phyloP scores from a whole-genome alignment of 23 red algal species.

The Cyanidium caldarium region DNA sequence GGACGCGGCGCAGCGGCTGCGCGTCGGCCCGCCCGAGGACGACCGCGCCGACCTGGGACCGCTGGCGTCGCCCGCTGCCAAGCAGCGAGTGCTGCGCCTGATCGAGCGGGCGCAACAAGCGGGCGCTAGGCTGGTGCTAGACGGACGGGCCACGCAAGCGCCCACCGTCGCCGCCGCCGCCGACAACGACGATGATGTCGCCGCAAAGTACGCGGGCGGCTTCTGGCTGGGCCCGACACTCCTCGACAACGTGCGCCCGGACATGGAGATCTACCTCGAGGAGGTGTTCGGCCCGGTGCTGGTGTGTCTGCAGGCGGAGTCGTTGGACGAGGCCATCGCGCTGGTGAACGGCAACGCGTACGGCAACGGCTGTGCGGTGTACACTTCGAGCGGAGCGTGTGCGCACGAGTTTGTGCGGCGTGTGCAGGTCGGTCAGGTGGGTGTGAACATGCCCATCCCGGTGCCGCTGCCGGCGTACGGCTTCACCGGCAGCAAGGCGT shows the following conservation, averaged over 20 bases:
- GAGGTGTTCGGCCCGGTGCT: constrained; percentile 33
- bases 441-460: constrained; percentile 27
- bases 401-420: background rate
- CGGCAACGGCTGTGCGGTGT: constrained; percentile 18
- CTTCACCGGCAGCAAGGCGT: constrained; percentile 12
- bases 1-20: background rate
- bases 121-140: constrained; percentile 3
- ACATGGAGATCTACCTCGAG: constrained; percentile 17
- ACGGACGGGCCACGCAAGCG: background rate
- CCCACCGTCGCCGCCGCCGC: background rate
- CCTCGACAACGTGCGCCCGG: background rate
- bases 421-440: constrained; percentile 14
- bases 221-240: constrained; percentile 15
- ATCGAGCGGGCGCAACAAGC: background rate
- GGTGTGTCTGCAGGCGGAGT: background rate
- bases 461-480: constrained; percentile 6
- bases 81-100: constrained; percentile 3
- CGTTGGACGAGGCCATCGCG: constrained; percentile 13
- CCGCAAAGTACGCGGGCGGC: constrained; percentile 1
- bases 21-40: background rate
- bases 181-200: background rate
- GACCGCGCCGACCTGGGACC: constrained; percentile 14
- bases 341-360: constrained; percentile 18
- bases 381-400: constrained; percentile 1
- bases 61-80: constrained; percentile 1